Evolutionary conservation across 1,139 yeast genomes (phyloP), one percentile per base, ranked within the genome.

Genomic region (Sugiyamaella grinbergsii): DNA sequence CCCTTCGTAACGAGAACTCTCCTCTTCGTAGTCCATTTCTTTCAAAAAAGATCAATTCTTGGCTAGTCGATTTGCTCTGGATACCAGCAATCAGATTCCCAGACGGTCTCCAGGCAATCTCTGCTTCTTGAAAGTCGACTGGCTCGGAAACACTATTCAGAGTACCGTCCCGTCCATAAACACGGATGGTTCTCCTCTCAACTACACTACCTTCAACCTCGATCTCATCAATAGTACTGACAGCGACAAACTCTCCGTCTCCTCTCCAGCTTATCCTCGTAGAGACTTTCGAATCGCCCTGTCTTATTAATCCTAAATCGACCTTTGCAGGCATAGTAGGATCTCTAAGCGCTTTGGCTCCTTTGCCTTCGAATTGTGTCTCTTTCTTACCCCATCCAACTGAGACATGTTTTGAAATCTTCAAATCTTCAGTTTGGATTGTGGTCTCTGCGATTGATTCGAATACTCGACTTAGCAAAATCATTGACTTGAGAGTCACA

Each of bases 341-440:
- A 68, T 94, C 98, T 64, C 93, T 80, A 59, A 85, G 73, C 3
- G 50, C 50, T 78, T 61, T 60, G 38, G 89, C 93, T 54, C 98
- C 98, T 62, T 80, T 83, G 46, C 99, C 99, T 68, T 87, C 84
- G 68, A 94, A 94, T 69, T 94, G 99, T 0, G 99, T 94, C 68
- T 93, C 98, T 57, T 85, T 83, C 60, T 86, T 87, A 63, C 99
- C 99, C 99, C 99, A 94, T 16, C 99, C 99, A 33, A 93, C 97
- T 18, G 95, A 85, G 29, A 94, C 97, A 63, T 93, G 96, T 60
- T 84, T 85, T 2, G 91, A 82, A 50, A 81, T 78, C 36, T 80
- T 71, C 47, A 90, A 74, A 65, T 93, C 98, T 13, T 77, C 78
- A 1, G 79, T 73, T 47, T 78, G 73, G 54, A 91, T 70, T 19